These are phyloP conservation scores for Gracilaria caudata DNA, from an alignment of 23 red algal species.

Conservation along the genomic window DNA sequence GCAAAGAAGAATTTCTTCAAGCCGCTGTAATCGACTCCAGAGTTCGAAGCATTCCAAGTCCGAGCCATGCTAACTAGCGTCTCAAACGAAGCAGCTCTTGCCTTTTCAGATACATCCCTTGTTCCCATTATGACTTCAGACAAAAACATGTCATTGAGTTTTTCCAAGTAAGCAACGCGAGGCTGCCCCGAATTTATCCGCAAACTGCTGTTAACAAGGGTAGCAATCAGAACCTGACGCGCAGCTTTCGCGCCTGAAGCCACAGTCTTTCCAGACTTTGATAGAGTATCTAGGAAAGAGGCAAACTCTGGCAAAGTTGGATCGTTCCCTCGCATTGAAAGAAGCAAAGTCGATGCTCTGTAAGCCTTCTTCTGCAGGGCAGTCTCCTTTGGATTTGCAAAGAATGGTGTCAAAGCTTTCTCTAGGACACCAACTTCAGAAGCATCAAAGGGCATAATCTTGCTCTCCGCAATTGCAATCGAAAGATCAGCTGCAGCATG, in stretches of 20 bases:
- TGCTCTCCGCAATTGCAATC: conserved; percentile 69
- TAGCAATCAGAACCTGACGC: conserved; percentile 22
- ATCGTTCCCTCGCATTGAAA: conserved; percentile 6
- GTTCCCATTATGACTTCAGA: conserved; percentile 76
- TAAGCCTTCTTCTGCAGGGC: conserved; percentile 89
- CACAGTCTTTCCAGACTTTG: conserved; percentile 36
- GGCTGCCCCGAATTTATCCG: neutral
- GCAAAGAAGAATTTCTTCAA: conserved; percentile 59
- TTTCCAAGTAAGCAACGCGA: conserved; percentile 24
- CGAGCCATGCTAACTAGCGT: conserved; percentile 63
- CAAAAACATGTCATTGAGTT: conserved; percentile 52
- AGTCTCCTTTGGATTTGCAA: conserved; percentile 66
- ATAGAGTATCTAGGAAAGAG: conserved; percentile 27
- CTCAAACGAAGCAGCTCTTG: conserved; percentile 60
- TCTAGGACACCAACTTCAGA: conserved; percentile 69
- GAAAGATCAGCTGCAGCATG: conserved; percentile 64
- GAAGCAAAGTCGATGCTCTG: conserved; percentile 58
- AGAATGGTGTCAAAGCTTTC: conserved; percentile 72
- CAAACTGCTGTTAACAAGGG: conserved; percentile 35
- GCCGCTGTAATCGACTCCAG: conserved; percentile 36
- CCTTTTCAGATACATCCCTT: conserved; percentile 77
- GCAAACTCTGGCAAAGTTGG: neutral
- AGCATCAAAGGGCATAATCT: conserved; percentile 53
- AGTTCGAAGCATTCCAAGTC: conserved; percentile 38
- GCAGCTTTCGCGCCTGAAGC: conserved; percentile 71